Conservation (phyloP, 2,329 filamentous ascomycete genomes). For the Dryadomyces quercus-mongolicae region DNA sequence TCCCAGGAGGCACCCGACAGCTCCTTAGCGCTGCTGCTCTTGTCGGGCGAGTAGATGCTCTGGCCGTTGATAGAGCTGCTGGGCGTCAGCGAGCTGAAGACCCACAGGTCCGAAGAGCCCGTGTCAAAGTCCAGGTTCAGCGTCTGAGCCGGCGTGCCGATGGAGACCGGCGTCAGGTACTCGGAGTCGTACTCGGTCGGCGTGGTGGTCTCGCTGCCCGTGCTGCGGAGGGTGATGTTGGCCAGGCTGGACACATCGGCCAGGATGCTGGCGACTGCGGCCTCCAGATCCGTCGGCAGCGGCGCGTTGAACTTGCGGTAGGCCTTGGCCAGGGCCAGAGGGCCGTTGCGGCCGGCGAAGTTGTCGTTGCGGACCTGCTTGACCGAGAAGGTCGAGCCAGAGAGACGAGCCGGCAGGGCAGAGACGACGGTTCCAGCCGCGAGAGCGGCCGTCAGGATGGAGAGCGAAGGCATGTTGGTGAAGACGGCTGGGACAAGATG, state of each 20-base stretch:
- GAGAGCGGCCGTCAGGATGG: not conserved
- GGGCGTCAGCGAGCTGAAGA: constrained; percentile 20
- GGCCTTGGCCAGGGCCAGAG: constrained; percentile 22
- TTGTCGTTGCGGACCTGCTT: constrained; percentile 24
- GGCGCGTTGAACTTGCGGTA: constrained; percentile 25
- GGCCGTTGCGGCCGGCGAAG: constrained; percentile 19
- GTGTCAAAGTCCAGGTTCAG: constrained; percentile 21
- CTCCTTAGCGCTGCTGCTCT: constrained; percentile 17
- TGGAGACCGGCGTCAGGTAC: constrained; percentile 26
- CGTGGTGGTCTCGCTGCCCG: constrained; percentile 17
- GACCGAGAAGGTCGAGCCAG: constrained; percentile 13
- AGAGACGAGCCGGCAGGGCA: not conserved
- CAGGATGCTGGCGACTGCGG: constrained; percentile 15
- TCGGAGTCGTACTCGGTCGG: constrained; percentile 21
- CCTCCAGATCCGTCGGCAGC: constrained; percentile 19
- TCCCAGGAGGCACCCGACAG: constrained; percentile 17
- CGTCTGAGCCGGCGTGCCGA: constrained; percentile 23
- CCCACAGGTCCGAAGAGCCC: constrained; percentile 23
- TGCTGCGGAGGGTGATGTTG: constrained; percentile 14
- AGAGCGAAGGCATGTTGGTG: constrained; percentile 7
- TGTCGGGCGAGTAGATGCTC: constrained; percentile 17
- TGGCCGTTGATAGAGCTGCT: constrained; percentile 15
- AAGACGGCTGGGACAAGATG: not conserved
- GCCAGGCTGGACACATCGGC: not conserved
- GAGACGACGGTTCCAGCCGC: not conserved